These are phyloP conservation scores for Neurospora tetraspora DNA, from an alignment of 495 filamentous ascomycete species.

Conservation along the genomic window DNA sequence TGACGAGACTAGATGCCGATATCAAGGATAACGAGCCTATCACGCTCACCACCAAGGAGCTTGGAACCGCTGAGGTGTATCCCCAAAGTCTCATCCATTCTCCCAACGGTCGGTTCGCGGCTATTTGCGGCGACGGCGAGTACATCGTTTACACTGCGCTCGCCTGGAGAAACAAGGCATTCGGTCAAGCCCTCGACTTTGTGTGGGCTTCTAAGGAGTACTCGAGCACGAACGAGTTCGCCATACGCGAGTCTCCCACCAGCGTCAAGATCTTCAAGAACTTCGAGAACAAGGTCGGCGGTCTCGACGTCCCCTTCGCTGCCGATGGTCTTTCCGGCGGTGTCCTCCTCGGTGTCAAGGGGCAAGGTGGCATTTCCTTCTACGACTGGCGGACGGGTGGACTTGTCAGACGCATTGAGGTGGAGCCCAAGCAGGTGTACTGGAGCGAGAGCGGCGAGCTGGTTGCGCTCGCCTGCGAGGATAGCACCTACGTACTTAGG, in stretches of 20 bases:
- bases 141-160: slow-evolving; percentile 98
- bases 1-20: slow-evolving; percentile 44
- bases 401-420: slow-evolving; percentile 88
- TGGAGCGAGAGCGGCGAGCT: slow-evolving; percentile 96
- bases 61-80: slow-evolving; percentile 93
- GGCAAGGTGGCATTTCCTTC: slow-evolving; percentile 86
- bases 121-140: slow-evolving; percentile 93
- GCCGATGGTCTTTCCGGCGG: slow-evolving; percentile 86
- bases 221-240: slow-evolving; percentile 88
- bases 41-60: slow-evolving; percentile 79
- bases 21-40: slow-evolving; percentile 85
- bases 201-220: slow-evolving; percentile 89
- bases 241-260: slow-evolving; percentile 84
- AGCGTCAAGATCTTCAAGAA: slow-evolving; percentile 97
- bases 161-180: slow-evolving; percentile 95
- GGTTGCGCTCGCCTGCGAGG: slow-evolving; percentile 86
- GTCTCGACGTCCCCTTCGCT: slow-evolving; percentile 90
- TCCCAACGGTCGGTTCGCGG: slow-evolving; percentile 95
- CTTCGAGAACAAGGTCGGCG: slow-evolving; percentile 85
- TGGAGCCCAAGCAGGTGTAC: slow-evolving; percentile 87
- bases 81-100: slow-evolving; percentile 89
- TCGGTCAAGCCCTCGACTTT: slow-evolving; percentile 90
- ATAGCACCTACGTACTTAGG: slow-evolving; percentile 88
- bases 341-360: slow-evolving; percentile 88
- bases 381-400: slow-evolving; percentile 92